Base-by-base conservation (phyloP, 2,329 filamentous ascomycete genomes). In the Cryphonectria naterciae region DNA sequence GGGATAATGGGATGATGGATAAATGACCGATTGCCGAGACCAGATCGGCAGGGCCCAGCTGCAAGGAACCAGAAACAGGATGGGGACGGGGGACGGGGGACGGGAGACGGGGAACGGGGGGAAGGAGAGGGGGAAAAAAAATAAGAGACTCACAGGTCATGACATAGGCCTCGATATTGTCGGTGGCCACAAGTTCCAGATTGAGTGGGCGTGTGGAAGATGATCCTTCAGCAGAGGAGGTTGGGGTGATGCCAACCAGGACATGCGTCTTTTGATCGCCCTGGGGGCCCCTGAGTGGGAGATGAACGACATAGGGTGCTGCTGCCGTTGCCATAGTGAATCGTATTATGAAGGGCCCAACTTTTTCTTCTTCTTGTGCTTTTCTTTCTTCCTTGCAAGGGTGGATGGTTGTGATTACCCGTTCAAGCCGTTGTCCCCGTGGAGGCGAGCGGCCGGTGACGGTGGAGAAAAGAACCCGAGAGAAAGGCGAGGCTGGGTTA, bases 101-200 rank as follows among this genome's bases (percentile, higher is more conserved):
- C 43, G 49, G 39, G 19, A 35, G 19, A 46, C 28, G 35, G 37
- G 10, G 35, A 8, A 25, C 32, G 32, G 32, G 32, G 32, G 32
- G 32, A 32, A 32, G 32, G 4, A 39, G 56, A 13, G 68, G 10
- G 32, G 17, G 37, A n/a, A n/a, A 15, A 32, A 11, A 43, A 66
- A 32, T n/a, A 5, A 15, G 11, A 22, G 28, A 68, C 71, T 63
- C 60, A 72, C 71, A 61, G 35, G 58, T 70, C 54, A 68, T 63
- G 56, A 70, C 68, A 70, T 68, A 72, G 43, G 63, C 68, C 46
- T 66, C 64, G 28, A 46, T 43, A 41, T 63, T 52, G 22, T 72
- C 71, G 10, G 71, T 72, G 17, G 71, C 71, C 37, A 65, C 67
- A 61, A 72, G 54, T 25, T 72, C 68, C 65, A 72, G 58, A 49